Evolutionary conservation across 306 rosid genomes (phyloP).

Genomic region (Arachis stenosperma): DNA sequence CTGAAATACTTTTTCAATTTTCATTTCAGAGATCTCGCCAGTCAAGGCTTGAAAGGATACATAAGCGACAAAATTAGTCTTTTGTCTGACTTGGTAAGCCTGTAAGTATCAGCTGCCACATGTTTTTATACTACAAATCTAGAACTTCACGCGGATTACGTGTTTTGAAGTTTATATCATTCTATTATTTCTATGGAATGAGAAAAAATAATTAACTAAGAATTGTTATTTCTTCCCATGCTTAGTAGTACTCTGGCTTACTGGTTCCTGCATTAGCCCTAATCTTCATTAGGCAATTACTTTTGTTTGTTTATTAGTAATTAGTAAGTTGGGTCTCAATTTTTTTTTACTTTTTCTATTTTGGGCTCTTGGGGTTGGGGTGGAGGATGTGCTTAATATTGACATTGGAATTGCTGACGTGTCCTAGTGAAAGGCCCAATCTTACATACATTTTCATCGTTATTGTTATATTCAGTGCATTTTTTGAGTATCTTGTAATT

Average conservation of each 20-base stretch:
- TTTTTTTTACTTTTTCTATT: too few relatives aligned
- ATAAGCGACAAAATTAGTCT: constrained; percentile 79
- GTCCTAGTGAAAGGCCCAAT: constrained; percentile 5
- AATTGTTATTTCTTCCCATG: neutral
- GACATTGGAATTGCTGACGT: constrained; percentile 15
- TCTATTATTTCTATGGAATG: neutral
- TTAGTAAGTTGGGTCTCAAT: too few relatives aligned
- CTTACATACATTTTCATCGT: constrained; percentile 15
- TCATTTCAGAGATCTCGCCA: constrained; percentile 84
- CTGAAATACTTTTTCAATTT: constrained; percentile 11
- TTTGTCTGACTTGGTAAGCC: constrained; percentile 84
- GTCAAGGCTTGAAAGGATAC: constrained; percentile 88
- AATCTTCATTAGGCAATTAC: neutral
- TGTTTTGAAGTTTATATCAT: neutral
- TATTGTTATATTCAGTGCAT: constrained; percentile 18
- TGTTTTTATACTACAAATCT: constrained; percentile 2
- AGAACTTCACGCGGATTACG: neutral
- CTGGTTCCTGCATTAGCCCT: neutral
- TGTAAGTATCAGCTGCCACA: constrained; percentile 70
- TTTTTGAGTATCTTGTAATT: constrained; percentile 26
- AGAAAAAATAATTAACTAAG: constrained; percentile 1
- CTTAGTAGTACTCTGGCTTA: neutral
- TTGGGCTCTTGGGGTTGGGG: neutral
- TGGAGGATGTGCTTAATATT: neutral
- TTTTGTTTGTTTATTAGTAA: neutral